Evolutionary conservation across 2,329 filamentous ascomycete genomes (phyloP).

Genomic region (Didymella lethalis): DNA sequence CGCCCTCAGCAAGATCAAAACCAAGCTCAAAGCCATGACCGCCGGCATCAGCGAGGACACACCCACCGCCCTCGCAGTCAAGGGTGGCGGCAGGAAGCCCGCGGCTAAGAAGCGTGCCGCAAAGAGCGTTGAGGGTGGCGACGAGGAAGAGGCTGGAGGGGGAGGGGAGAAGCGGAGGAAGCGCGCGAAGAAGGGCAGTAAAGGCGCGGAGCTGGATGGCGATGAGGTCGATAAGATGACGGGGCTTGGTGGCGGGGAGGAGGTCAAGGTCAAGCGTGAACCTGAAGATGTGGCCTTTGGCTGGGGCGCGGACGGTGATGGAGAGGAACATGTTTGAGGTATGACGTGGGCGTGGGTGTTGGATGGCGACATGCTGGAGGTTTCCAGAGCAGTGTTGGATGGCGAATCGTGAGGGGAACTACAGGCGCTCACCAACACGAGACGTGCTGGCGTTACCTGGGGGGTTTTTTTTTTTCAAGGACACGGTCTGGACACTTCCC

Average conservation of each 20-base stretch:
- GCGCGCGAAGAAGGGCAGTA: not conserved
- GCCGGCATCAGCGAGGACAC: not conserved
- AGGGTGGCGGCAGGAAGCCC: not conserved
- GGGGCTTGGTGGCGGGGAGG: not conserved
- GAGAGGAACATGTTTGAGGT: not conserved
- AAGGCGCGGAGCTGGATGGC: not conserved
- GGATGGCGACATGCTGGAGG: too few species aligned
- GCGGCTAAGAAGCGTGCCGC: slow-evolving; percentile 1
- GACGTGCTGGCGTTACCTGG: not conserved
- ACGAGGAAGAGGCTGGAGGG: not conserved
- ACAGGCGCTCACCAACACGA: too few species aligned
- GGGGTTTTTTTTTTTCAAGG: not conserved
- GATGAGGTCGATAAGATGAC: not conserved
- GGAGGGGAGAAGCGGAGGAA: not conserved
- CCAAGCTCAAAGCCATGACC: too few species aligned
- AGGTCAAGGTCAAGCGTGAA: not conserved
- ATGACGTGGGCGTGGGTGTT: too few species aligned
- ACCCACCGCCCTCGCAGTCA: not conserved
- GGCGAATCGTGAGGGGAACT: too few species aligned
- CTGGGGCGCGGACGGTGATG: not conserved
- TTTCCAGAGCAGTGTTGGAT: too few species aligned
- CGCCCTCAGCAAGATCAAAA: too few species aligned
- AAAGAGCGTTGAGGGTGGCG: not conserved
- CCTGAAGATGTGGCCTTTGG: not conserved
- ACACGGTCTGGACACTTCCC: not conserved